Base-by-base conservation (phyloP, 106 monocot genomes). In the Narthecium ossifragum region DNA sequence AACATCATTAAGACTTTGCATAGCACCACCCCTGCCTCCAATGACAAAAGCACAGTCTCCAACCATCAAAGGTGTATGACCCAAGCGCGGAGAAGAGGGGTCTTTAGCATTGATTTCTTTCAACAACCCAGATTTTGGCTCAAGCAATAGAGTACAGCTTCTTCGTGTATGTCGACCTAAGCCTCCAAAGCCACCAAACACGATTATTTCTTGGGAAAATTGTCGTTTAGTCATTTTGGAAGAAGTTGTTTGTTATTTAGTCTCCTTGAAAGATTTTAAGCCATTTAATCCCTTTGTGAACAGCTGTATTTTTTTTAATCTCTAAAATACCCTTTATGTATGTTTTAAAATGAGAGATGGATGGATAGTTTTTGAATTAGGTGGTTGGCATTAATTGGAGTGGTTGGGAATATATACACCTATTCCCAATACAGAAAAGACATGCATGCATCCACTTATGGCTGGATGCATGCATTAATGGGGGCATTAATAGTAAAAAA, bases 181-280 rank as follows among this genome's bases (percentile, higher is more conserved):
- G 31, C 94, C 94, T 53, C 94, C 94, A 73, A 96, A 94, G 41
- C 94, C 94, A 68, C 94, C 94, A 80, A 96, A 96, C 6, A 90
- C 60, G 26, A 90, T n/a, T 31, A 96, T 65, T 29, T 79, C 36
- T 25, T 68, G n/a, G n/a, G n/a, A n/a, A n/a, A n/a, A n/a, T n/a
- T n/a, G n/a, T n/a, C n/a, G n/a, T n/a, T n/a, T n/a, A n/a, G n/a
- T n/a, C n/a, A n/a, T n/a, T n/a, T n/a, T n/a, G n/a, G n/a, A n/a
- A n/a, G n/a, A n/a, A n/a, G n/a, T n/a, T n/a, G n/a, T n/a, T n/a
- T n/a, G n/a, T n/a, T n/a, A n/a, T n/a, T n/a, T n/a, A n/a, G n/a
- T n/a, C n/a, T n/a, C n/a, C n/a, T n/a, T n/a, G n/a, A n/a, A n/a
- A n/a, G n/a, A n/a, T n/a, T n/a, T n/a, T n/a, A n/a, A n/a, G n/a